Evolutionary conservation across 495 filamentous ascomycete species (phyloP), one percentile per base, ranked within the genome.

Genomic region (Penicillium antarcticum): DNA sequence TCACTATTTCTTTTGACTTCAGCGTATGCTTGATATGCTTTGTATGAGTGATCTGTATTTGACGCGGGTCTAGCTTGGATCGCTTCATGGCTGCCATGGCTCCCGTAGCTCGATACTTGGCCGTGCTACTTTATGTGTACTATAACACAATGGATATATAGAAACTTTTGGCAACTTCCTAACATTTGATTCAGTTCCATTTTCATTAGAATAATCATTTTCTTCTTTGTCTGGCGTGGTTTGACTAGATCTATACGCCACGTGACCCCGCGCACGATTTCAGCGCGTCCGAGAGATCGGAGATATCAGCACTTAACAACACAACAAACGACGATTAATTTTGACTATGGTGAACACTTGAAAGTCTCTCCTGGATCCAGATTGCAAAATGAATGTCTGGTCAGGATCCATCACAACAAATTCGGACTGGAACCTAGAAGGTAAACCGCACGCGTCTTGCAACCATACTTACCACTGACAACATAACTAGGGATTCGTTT

Each of bases 311-410:
- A 40, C 36, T 18, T 3, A 37, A 11, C 36, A 44, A 42, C 23
- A 23, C 21, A 32, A n/a, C 52, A 26, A 29, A 37, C 9, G 5
- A 6, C 13, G 6, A 43, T 33, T 37, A 19, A 19, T 33, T 11
- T 24, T 33, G 26, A 44, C 24, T 14, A 49, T 49, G 47, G 5
- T 42, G 29, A 42, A 21, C 14, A 7, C 5, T 19, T 42, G 47
- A 49, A 17, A 34, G 5, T 0, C 4, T 17, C 10, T 34, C 1
- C n/a, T 16, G 29, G 29, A 32, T 35, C 26, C 38, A 38, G 33
- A 9, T 5, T 50, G 34, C 42, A 70, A 57, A 18, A 75, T 75
- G 72, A 67, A 70, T 46, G 36, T 72, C 49, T 75, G 72, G 72
- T 64, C 67, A 29, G 72, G 72, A 18, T 53, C 61, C 5, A 63